Base-by-base conservation (phyloP, 176 grass and related monocot genomes). In the Panicum miliaceum region DNA sequence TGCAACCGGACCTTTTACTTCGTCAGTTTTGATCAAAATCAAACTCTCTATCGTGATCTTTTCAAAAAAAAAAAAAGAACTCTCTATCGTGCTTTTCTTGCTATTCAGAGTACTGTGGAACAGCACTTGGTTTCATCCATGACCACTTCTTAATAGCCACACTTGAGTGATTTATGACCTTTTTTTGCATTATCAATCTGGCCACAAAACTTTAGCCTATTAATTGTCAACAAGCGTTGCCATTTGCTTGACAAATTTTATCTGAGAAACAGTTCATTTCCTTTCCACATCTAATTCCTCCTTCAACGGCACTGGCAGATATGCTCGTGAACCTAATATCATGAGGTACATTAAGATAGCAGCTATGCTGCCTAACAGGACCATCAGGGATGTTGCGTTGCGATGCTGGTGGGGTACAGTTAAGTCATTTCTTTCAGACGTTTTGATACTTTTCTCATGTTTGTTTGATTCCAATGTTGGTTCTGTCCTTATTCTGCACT, bases 281-380 rank as follows among this genome's bases (percentile, higher is more conserved):
- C 45, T 81, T 68, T 83, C 25, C 0, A 16, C 3, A 81, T 41
- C 26, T 75, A 54, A 92, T 76, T 66, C n/a, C 40, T 80, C 73
- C 59, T 88, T 69, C 32, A 45, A 58, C 72, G 36, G 37, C 37
- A 78, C 53, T 90, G 77, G 81, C 85, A 99, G 97, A 80, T 91
- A 92, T 80, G 88, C 78, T 47, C 86, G 81, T 22, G 93, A 99
- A 83, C 90, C 90, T 63, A 99, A 80, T 78, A 99, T 99, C 76
- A 99, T 99, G 93, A 99, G 60, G 86, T 96, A 99, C 81, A 84
- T 96, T 85, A 99, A 99, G 75, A 94, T 96, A 90, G 97, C 97
- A 13, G 90, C 93, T 74, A 92, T 89, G 82, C 84, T 99, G 77
- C 97, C 91, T 64, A 85, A 90, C 37, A 96, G 90, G 83, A 96